Conservation (phyloP, 495 filamentous ascomycete genomes). For the Aspergillus mulundensis region DNA sequence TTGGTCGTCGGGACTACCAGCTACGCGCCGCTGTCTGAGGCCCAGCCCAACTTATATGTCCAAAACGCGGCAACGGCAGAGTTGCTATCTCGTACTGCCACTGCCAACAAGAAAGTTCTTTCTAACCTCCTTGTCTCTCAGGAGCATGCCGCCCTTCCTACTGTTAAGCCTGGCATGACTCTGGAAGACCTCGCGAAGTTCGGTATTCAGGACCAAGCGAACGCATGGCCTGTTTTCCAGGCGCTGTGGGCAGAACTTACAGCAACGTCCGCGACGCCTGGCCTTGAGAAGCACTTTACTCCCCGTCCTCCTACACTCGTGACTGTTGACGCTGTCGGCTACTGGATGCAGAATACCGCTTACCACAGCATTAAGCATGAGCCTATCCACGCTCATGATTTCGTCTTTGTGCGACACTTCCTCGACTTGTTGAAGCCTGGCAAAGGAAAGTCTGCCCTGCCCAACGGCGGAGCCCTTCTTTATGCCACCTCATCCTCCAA, state of each 20-base stretch:
- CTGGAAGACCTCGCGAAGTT: conserved; percentile 64
- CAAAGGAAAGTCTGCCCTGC: conserved; percentile 41
- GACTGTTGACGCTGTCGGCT: conserved; percentile 68
- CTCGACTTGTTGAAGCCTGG: conserved; percentile 60
- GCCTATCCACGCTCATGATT: conserved; percentile 81
- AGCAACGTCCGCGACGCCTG: conserved; percentile 46
- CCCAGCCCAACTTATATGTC: conserved; percentile 59
- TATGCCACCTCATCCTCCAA: conserved; percentile 69
- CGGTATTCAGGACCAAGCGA: conserved; percentile 68
- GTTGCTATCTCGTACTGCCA: conserved; percentile 63
- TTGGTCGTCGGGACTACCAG: conserved; percentile 72
- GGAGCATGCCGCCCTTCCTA: conserved; percentile 52
- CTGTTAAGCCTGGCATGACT: conserved; percentile 54
- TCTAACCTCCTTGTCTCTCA: conserved; percentile 52
- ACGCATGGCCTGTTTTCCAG: conserved; percentile 77
- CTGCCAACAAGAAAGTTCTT: conserved; percentile 69
- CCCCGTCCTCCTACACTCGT: conserved; percentile 75
- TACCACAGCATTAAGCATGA: conserved; percentile 67
- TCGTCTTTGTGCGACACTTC: conserved; percentile 74
- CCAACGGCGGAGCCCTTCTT: conserved; percentile 75
- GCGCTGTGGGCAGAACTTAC: conserved; percentile 77
- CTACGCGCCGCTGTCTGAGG: conserved; percentile 65
- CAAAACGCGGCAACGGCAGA: conserved; percentile 72
- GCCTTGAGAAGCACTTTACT: conserved; percentile 32
- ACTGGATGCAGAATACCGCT: conserved; percentile 71